A percentile compares a stretch with the other conserved stretches of the same genome.
phyloP scores from a whole-genome alignment of 352 stramenopile genomes.

The Peronospora destructor region DNA sequence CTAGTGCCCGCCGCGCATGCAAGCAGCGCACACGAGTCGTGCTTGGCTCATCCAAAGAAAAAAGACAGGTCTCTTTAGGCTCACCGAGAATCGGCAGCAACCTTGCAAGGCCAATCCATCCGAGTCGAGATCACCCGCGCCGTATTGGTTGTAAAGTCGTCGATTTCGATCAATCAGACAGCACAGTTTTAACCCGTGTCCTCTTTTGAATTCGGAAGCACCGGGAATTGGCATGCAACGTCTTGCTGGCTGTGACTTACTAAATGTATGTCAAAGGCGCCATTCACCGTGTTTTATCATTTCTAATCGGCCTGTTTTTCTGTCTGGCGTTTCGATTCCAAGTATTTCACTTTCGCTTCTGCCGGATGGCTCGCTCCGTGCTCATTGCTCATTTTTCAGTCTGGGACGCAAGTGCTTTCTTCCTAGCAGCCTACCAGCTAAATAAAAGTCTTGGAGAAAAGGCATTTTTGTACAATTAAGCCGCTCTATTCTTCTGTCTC shows the following conservation, averaged over 20 bases:
- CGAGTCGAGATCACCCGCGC: no score
- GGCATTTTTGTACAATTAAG: slow-evolving; percentile 1
- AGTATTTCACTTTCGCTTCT: slow-evolving; percentile 29
- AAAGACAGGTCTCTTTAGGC: no score
- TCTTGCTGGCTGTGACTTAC: not conserved
- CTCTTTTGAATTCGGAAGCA: not conserved
- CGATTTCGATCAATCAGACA: slow-evolving; percentile 14
- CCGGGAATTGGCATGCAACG: slow-evolving; percentile 1
- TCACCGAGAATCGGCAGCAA: no score
- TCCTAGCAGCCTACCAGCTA: slow-evolving; percentile 2
- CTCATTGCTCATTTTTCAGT: slow-evolving; percentile 60
- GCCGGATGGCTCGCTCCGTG: slow-evolving; percentile 37
- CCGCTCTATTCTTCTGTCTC: not conserved
- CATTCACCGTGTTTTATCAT: slow-evolving; percentile 9
- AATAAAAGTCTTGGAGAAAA: slow-evolving; percentile 17
- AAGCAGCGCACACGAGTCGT: no score
- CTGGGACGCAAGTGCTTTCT: slow-evolving; percentile 39
- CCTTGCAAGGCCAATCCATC: no score
- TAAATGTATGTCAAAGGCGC: not conserved
- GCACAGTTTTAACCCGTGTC: not conserved
- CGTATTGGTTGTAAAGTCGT: slow-evolving; percentile 14
- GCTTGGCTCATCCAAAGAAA: no score
- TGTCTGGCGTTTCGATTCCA: slow-evolving; percentile 25
- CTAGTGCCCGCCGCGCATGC: no score
- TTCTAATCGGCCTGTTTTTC: slow-evolving; percentile 22